These are phyloP conservation scores for Colletotrichum navitas DNA, from an alignment of 2,329 filamentous ascomycete species.

Conservation along the genomic window DNA sequence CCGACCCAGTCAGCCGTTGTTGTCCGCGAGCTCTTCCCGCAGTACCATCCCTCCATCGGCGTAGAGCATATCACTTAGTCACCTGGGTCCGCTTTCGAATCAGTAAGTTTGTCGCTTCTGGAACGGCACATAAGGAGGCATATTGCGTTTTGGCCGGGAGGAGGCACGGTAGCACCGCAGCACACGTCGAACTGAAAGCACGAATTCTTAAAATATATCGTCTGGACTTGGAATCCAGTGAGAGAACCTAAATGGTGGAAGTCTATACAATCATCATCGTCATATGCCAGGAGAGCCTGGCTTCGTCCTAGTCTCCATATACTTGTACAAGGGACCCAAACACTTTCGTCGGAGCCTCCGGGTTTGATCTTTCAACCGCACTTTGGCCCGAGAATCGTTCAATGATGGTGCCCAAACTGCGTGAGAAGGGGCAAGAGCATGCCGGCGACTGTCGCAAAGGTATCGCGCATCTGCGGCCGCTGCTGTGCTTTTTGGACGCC, in stretches of 20 bases:
- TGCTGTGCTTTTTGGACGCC: constrained; percentile 63
- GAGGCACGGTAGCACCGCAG: neutral
- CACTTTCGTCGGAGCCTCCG: neutral
- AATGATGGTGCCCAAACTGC: constrained; percentile 82
- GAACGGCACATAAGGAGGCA: constrained; percentile 4
- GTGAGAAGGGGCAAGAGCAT: constrained; percentile 85
- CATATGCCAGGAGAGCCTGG: constrained; percentile 25
- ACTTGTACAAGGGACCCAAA: constrained; percentile 9
- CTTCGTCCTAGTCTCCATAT: constrained; percentile 10
- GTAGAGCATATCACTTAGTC: neutral
- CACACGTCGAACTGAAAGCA: constrained; percentile 19
- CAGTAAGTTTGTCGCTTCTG: constrained; percentile 15
- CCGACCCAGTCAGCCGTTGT: neutral
- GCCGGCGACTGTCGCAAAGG: constrained; percentile 77
- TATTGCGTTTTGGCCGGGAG: neutral
- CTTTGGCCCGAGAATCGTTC: neutral
- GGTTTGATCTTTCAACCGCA: neutral
- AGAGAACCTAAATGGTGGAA: constrained; percentile 9
- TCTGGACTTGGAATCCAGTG: constrained; percentile 10
- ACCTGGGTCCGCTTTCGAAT: constrained; percentile 2
- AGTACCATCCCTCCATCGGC: neutral
- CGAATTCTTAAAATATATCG: constrained; percentile 26
- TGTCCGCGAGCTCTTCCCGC: constrained; percentile 1
- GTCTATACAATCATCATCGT: constrained; percentile 39
- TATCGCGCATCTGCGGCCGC: constrained; percentile 75